Base-by-base conservation (phyloP, 1,284 basidiomycete genomes). In the Anthracocystis setariae region DNA sequence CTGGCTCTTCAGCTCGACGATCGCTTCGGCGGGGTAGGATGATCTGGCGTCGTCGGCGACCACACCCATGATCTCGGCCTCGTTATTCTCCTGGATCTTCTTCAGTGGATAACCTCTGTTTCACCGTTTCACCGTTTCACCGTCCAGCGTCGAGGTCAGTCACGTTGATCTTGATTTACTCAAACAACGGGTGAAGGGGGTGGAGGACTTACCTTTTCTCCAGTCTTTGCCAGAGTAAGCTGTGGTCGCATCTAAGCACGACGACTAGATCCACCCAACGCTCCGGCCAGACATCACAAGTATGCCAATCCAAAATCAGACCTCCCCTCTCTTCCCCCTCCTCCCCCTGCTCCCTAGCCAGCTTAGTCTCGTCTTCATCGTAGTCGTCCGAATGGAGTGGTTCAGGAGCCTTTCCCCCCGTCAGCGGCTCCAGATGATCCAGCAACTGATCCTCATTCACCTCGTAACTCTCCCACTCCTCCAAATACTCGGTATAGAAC, bases 1-100 rank as follows among this genome's bases (percentile, higher is more conserved):
- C 80, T 95, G 91, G 80, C 91, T 93, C 65, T 86, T 84, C 23
- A 98, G 86, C 82, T 93, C 92, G 21, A 98, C 90, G 29, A 98
- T 88, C 68, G 95, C 92, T 82, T 93, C 90, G 21, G 87, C 83
- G 0, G 90, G 88, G 83, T 98, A 99, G 0, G 92, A 91, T 38
- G 89, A 88, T 35, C 89, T 87, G 2, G 95, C 94, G 83, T 98
- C 95, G 43, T 92, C 91, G 9, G 91, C 85, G 23, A 96, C 90
- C 33, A 94, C 90, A 79, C 92, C 88, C 94, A 98, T 97, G 82
- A 99, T 98, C 84, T 99, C 95, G 9, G 94, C 94, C 76, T 94
- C 90, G 84, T 98, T 95, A 83, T 99, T 99, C 84, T 98, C 96
- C 82, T 94, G 91, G 10, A 98, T 93, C 85, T 99, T 99, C 82